These are phyloP conservation scores for Fagus crenata DNA, from an alignment of 306 rosid species.

Conservation along the genomic window DNA sequence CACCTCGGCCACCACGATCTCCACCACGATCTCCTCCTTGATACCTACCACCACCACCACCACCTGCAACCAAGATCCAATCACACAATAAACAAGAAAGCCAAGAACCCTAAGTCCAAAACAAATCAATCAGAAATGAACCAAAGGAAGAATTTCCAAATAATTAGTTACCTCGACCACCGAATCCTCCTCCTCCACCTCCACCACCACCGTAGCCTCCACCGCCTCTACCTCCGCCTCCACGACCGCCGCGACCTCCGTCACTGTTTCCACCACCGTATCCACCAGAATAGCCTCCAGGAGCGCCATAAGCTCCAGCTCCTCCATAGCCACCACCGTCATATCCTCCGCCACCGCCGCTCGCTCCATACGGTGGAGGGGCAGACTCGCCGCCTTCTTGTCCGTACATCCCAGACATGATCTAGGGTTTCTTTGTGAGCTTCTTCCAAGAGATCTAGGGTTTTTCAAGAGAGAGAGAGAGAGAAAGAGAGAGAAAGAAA, in stretches of 20 bases:
- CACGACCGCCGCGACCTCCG: conserved; percentile 35
- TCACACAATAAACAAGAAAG: background rate
- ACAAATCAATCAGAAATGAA: background rate
- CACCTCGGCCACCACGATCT: conserved; percentile 76
- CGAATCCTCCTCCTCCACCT: conserved; percentile 52
- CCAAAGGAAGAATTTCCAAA: background rate
- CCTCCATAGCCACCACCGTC: conserved; percentile 28
- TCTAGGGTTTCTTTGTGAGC: conserved; percentile 16
- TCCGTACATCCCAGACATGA: conserved; percentile 90
- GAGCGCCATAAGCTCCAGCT: conserved; percentile 37
- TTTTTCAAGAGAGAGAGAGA: conserved; percentile 22
- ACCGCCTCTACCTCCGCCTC: conserved; percentile 58
- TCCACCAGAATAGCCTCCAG: conserved; percentile 46
- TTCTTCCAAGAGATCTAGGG: conserved; percentile 41
- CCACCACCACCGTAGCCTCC: conserved; percentile 64
- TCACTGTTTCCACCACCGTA: conserved; percentile 45
- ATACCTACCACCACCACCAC: conserved; percentile 73
- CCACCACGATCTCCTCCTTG: conserved; percentile 89
- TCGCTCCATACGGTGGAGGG: conserved; percentile 66
- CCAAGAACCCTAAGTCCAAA: background rate
- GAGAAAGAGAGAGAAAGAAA: too few species aligned
- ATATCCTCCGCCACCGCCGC: conserved; percentile 52
- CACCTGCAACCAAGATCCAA: conserved; percentile 38
- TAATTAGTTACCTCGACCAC: conserved; percentile 69
- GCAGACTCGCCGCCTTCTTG: conserved; percentile 79